These are phyloP conservation scores for Trypanosoma platydactyli DNA, from an alignment of 208 protist species.

Conservation along the genomic window DNA sequence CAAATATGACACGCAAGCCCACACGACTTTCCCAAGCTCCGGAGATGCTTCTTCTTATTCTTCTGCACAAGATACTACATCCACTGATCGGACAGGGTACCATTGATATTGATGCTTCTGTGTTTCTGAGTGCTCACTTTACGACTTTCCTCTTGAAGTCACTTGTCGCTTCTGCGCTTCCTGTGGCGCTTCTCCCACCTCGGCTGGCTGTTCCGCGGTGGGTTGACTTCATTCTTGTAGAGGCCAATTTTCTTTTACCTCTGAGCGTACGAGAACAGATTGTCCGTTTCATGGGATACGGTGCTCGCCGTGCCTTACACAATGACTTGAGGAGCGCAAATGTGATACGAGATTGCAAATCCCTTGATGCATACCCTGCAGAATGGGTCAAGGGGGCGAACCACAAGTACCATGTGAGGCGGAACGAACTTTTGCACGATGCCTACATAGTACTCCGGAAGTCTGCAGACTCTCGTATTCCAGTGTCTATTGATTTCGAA, in stretches of 20 bases:
- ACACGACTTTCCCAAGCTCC: conserved; percentile 43
- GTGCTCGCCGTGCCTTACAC: conserved; percentile 67
- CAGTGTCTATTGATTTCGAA: conserved; percentile 87
- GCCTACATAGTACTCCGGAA: conserved; percentile 71
- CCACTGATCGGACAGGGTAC: conserved; percentile 14
- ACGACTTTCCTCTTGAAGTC: conserved; percentile 56
- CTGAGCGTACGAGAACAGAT: conserved; percentile 50
- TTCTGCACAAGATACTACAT: conserved; percentile 51
- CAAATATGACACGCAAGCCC: conserved; percentile 43
- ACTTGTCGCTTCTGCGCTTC: conserved; percentile 74
- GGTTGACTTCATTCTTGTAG: conserved; percentile 72
- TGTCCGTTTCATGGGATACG: conserved; percentile 79
- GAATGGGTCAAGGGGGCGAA: conserved; percentile 77
- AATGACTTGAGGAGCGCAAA: conserved; percentile 59
- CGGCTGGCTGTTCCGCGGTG: conserved; percentile 77
- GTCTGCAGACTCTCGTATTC: conserved; percentile 58
- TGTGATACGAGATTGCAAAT: conserved; percentile 43
- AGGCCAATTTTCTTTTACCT: conserved; percentile 75
- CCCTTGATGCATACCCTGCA: conserved; percentile 38
- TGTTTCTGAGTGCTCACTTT: conserved; percentile 53
- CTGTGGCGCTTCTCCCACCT: conserved; percentile 71
- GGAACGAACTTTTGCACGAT: conserved; percentile 56
- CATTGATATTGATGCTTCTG: conserved; percentile 20
- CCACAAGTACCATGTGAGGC: conserved; percentile 82
- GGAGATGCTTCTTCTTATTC: conserved; percentile 75